Percentiles rank a stretch among this genome's conserved stretches.
These are phyloP conservation scores for Micromonas pusilla DNA, from an alignment of 139 green algal species.

Conservation along the genomic window DNA sequence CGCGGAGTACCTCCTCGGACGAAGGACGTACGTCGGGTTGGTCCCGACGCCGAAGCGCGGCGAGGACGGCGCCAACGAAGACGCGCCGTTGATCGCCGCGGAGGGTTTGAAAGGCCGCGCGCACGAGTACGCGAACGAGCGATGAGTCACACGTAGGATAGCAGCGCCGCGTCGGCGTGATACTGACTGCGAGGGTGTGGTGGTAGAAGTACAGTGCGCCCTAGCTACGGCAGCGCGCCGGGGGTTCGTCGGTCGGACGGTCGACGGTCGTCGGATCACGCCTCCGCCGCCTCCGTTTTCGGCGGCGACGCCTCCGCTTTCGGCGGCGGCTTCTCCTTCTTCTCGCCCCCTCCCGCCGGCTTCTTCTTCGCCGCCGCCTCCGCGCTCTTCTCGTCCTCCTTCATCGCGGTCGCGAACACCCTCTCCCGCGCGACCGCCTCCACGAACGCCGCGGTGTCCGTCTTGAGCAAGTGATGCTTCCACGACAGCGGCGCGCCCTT, in stretches of 20 bases:
- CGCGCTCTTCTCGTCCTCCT: neutral
- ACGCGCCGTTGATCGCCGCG: neutral
- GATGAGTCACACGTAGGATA: neutral
- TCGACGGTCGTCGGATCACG: too few species aligned
- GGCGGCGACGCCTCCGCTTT: too few species aligned
- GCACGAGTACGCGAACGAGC: neutral
- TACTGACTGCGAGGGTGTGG: too few species aligned
- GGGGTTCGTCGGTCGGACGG: too few species aligned
- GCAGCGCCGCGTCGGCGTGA: too few species aligned
- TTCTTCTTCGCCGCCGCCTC: neutral
- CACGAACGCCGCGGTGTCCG: neutral
- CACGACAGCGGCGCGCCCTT: neutral
- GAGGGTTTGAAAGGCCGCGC: neutral
- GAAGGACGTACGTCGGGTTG: slow-evolving; percentile 3
- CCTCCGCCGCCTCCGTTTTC: too few species aligned
- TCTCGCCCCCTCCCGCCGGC: too few species aligned
- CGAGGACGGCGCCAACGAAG: neutral
- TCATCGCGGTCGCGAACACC: neutral
- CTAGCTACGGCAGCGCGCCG: too few species aligned
- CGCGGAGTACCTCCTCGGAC: slow-evolving; percentile 9
- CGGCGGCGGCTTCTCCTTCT: too few species aligned
- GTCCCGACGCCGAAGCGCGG: slow-evolving; percentile 6
- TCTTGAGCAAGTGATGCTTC: neutral
- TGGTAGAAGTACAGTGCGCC: too few species aligned
- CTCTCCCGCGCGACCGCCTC: neutral